Base-by-base conservation (phyloP, 177 flowering plant genomes). In the Vitis hybrid region DNA sequence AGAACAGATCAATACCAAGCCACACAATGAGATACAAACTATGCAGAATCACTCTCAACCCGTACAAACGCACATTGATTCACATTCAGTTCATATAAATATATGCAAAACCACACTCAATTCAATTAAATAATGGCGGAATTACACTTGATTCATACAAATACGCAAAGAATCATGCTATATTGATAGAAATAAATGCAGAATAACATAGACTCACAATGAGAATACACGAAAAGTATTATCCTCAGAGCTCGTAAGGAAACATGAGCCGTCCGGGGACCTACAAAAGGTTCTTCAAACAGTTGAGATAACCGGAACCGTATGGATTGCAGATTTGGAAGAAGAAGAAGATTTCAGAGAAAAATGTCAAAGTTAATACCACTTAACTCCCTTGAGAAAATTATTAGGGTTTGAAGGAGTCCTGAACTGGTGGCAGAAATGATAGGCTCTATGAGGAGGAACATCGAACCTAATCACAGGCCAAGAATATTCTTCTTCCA, bases 251-350 rank as follows among this genome's bases (percentile, higher is more conserved):
- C 85, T 84, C 2, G 92, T 83, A 19, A 95, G 85, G 72, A 95
- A 88, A 71, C 94, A 87, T 2, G 96, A 88, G 17, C 98, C 99
- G 79, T 94, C 99, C 4, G 99, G 99, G 8, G 94, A 91, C 99
- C 98, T 90, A 40, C 17, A 64, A 66, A 65, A 66, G 46, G 8
- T 40, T 40, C 1, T 2, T 14, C 19, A 10, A 27, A 30, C 55
- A 54, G 1, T 40, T 11, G 40, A 65, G 61, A 64, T 65, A 21
- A 56, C 30, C 1, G 56, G 60, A 64, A 40, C 56, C 11, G 46
- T 6, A 17, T 24, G 8, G 56, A 70, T 35, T 14, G 17, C 15
- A 35, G 68, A 1, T 11, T 30, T 2, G 58, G 18, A 56, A 62
- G 30, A 11, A 51, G 51, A 63, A 40, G 50, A 46, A 10, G 62